Evolutionary conservation across 805 yeast species (phyloP), one percentile per base, ranked within the genome.

Genomic region (Candida qinlingensis): DNA sequence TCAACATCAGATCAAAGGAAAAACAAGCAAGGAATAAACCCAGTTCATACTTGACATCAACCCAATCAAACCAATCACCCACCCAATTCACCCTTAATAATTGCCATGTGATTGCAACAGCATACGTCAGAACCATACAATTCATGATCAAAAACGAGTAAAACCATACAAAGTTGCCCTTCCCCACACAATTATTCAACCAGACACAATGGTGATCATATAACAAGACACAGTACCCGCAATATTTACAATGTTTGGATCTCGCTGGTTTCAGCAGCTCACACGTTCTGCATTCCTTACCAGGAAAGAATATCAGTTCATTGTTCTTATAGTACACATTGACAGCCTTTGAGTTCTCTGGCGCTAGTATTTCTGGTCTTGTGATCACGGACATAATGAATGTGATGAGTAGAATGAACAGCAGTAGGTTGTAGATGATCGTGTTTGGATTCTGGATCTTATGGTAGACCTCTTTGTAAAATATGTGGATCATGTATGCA

Each of bases 191-290:
- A 57, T 81, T 86, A 59, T 86, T 83, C 42, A 87, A 63, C 80
- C 87, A 81, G 36, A 77, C 61, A 57, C 92, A 85, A 62, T 85
- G 91, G 61, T 85, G 92, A 57, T 88, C 96, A 56, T 79, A 84
- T 42, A 76, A 57, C 9, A 77, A 63, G 6, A 85, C 71, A 61
- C 96, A 88, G 3, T 66, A 62, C 46, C 77, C 77, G 63, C 96
- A 88, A 6, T 74, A 71, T 6, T 77, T 71, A 58, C 96, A 88
- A 66, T 88, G 96, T 51, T 83, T 81, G 0, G 94, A 73, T 37
- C 96, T 67, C 0, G 90, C 85, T 0, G 86, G 83, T 54, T 90
- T 72, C 73, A 80, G 73, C 19, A 77, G 65, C 19, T 74, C 67
- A 59, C 96, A 88, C 1, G 85, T 75, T 0, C 72, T 41, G 54